A percentile compares a stretch with the other conserved stretches of the same genome.
phyloP scores from a whole-genome alignment of 2,329 filamentous ascomycete species.

The Ustulina deusta region DNA sequence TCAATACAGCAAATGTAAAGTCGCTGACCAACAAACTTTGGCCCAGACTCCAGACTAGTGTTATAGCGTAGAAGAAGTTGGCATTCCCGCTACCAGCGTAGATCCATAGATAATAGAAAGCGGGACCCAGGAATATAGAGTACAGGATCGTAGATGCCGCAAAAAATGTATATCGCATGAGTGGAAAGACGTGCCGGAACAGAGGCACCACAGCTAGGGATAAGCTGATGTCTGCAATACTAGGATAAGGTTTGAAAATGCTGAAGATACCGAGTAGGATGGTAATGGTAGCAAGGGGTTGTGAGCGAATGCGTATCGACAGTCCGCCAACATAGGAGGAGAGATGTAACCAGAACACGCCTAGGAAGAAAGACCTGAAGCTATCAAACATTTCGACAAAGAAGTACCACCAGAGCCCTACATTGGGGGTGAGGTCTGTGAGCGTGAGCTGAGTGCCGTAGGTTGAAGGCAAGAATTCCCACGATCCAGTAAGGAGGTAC shows the following conservation, averaged over 20 bases:
- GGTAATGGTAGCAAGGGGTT: constrained; percentile 87
- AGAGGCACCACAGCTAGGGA: constrained; percentile 86
- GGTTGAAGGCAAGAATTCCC: constrained; percentile 88
- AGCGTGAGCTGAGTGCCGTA: constrained; percentile 94
- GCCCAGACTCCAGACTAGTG: constrained; percentile 95
- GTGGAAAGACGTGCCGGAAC: constrained; percentile 90
- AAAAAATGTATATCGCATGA: constrained; percentile 95
- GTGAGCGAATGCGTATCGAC: constrained; percentile 82
- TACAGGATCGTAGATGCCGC: constrained; percentile 87
- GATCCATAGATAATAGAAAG: constrained; percentile 98
- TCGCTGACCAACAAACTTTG: constrained; percentile 89
- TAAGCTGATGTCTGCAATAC: constrained; percentile 87
- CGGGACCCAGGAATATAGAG: constrained; percentile 87
- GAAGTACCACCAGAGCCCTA: constrained; percentile 99
- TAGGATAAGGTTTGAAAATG: constrained; percentile 97
- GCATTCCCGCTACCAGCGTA: constrained; percentile 98
- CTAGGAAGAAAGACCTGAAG: constrained; percentile 96
- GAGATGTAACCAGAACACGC: constrained; percentile 97
- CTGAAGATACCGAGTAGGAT: constrained; percentile 90
- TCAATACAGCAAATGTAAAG: constrained; percentile 84
- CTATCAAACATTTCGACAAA: constrained; percentile 99
- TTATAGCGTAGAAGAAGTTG: constrained; percentile 99
- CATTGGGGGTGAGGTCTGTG: constrained; percentile 92
- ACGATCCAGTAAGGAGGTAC: constrained; percentile 80
- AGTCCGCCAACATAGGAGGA: constrained; percentile 89